Percentiles rank a stretch among this genome's conserved stretches.
Conservation (phyloP, 2,329 filamentous ascomycete genomes). For the Aureobasidium sp. region DNA sequence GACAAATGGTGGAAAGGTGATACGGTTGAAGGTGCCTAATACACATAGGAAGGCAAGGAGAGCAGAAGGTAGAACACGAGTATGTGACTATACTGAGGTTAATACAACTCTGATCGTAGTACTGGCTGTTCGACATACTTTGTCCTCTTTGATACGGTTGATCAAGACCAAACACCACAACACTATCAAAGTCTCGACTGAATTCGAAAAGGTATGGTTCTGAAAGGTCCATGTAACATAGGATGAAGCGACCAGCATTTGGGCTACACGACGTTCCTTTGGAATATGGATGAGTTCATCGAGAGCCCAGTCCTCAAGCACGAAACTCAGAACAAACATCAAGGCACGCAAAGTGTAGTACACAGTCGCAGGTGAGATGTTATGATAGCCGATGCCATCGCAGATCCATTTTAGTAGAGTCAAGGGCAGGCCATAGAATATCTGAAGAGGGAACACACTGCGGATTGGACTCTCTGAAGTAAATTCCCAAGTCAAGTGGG, state of each 20-base stretch:
- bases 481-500: conserved; percentile 92
- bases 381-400: conserved; percentile 72
- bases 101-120: not conserved
- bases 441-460: conserved; percentile 95
- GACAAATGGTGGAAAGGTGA: conserved; percentile 92
- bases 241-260: conserved; percentile 83
- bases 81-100: conserved; percentile 52
- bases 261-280: conserved; percentile 62
- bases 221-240: conserved; percentile 99
- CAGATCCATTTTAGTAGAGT: conserved; percentile 86
- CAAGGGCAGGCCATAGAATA: conserved; percentile 90
- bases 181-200: conserved; percentile 86
- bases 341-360: conserved; percentile 83
- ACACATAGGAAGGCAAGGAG: conserved; percentile 75
- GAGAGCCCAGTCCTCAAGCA: conserved; percentile 95
- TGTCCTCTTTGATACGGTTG: conserved; percentile 71
- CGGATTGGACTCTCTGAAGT: conserved; percentile 81
- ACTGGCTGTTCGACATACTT: conserved; percentile 43
- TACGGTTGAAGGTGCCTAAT: conserved; percentile 89
- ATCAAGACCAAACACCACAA: conserved; percentile 91
- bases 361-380: conserved; percentile 74
- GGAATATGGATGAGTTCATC: conserved; percentile 79
- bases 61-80: conserved; percentile 67
- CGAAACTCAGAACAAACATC: conserved; percentile 94
- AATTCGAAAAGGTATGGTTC: conserved; percentile 97